Evolutionary conservation across 768 basidiomycete genomes (phyloP).

Genomic region (Kwoniella pini): DNA sequence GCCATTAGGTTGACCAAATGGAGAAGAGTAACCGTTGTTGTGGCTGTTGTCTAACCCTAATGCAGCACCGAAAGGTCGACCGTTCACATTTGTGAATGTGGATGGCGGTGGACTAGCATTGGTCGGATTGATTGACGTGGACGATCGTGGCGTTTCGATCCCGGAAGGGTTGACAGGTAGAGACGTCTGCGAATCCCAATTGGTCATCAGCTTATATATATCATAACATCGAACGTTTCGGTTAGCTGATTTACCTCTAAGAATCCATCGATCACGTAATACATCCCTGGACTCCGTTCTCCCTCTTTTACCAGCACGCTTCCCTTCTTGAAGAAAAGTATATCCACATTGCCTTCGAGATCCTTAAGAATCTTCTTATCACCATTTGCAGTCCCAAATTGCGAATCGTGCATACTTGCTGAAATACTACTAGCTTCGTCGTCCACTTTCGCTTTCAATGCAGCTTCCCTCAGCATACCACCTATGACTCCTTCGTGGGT

Average conservation of each 20-base stretch:
- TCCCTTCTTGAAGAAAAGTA: constrained; percentile 86
- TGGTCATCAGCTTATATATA: neutral
- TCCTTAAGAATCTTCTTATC: constrained; percentile 68
- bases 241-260: constrained; percentile 71
- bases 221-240: neutral
- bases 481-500: constrained; percentile 41
- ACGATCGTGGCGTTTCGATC: constrained; percentile 23
- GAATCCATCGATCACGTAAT: constrained; percentile 95
- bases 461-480: constrained; percentile 47
- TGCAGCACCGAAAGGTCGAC: constrained; percentile 41
- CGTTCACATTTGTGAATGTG: constrained; percentile 10
- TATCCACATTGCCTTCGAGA: constrained; percentile 94
- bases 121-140: neutral
- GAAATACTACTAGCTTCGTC: constrained; percentile 40
- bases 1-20: neutral
- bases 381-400: constrained; percentile 16
- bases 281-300: constrained; percentile 85
- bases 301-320: constrained; percentile 83
- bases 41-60: constrained; percentile 29
- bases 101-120: constrained; percentile 19
- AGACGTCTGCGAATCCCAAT: constrained; percentile 7
- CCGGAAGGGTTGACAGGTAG: constrained; percentile 27
- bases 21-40: constrained; percentile 3
- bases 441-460: constrained; percentile 23
- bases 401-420: constrained; percentile 41